Conservation (phyloP, 306 rosid genomes). For the Quercus engelmannii region DNA sequence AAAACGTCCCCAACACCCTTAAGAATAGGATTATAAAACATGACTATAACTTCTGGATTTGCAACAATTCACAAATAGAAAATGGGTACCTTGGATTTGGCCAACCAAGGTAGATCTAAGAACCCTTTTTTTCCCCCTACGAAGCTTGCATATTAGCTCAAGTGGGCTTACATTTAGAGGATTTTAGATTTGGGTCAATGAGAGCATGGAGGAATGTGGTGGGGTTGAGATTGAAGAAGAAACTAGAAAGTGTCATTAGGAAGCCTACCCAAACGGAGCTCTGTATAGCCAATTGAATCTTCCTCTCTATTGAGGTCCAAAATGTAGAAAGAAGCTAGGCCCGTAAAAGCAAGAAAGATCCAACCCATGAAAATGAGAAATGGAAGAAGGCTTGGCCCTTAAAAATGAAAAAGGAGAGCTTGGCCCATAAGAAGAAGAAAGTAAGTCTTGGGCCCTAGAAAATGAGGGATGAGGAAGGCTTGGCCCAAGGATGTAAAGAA, state of each 20-base stretch:
- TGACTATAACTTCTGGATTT: conserved; percentile 2
- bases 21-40: conserved; percentile 18
- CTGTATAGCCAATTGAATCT: no score
- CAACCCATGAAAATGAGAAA: no score
- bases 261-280: no score
- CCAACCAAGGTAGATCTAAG: neutral
- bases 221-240: conserved; percentile 27
- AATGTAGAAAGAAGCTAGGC: no score
- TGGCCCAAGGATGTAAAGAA: no score
- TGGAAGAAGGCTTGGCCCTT: no score
- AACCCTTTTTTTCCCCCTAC: conserved; percentile 7
- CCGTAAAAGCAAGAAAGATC: no score
- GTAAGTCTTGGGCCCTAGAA: no score
- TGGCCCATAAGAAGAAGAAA: no score
- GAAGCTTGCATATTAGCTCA: conserved; percentile 25
- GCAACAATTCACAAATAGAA: conserved; percentile 12
- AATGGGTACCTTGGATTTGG: conserved; percentile 18
- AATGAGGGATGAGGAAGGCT: no score
- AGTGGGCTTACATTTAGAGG: conserved; percentile 31
- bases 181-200: conserved; percentile 12
- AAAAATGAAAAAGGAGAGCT: no score
- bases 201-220: conserved; percentile 20
- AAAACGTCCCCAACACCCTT: neutral
- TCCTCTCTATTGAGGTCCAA: no score
- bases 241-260: neutral